A percentile compares a stretch with the other conserved stretches of the same genome.
Conservation (phyloP, 192 early-diverging fungal genomes). For the Coemansia sp. region DNA sequence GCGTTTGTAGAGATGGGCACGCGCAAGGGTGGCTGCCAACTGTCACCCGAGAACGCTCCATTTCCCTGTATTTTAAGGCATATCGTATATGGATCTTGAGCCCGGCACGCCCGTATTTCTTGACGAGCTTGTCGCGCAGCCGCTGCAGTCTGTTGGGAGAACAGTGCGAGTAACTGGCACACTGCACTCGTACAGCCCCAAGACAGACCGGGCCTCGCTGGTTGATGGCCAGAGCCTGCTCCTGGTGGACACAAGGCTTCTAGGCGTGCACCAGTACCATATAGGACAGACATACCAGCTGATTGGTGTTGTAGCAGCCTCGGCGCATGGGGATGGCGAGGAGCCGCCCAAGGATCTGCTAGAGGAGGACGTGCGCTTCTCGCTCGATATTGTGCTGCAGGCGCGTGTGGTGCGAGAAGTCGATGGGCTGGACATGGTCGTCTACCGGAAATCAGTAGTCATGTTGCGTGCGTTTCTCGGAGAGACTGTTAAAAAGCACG, state of each 20-base stretch:
- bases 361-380: slow-evolving; percentile 24
- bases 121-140: slow-evolving; percentile 22
- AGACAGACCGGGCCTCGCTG: slow-evolving; percentile 14
- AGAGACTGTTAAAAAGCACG: background rate
- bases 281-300: slow-evolving; percentile 43
- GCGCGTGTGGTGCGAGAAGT: slow-evolving; percentile 27
- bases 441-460: slow-evolving; percentile 25
- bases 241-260: slow-evolving; percentile 22
- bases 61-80: too few species aligned
- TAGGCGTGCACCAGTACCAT: slow-evolving; percentile 29
- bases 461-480: slow-evolving; percentile 18
- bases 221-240: slow-evolving; percentile 16
- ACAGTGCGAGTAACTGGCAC: slow-evolving; percentile 37
- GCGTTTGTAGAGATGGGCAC: too few species aligned
- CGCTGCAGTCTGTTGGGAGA: background rate
- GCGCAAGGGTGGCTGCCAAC: too few species aligned
- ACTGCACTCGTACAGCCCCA: slow-evolving; percentile 27
- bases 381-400: slow-evolving; percentile 14
- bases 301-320: slow-evolving; percentile 14
- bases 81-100: slow-evolving; percentile 29
- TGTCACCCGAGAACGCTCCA: too few species aligned
- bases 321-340: background rate
- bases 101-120: slow-evolving; percentile 42
- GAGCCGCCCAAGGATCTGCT: slow-evolving; percentile 13
- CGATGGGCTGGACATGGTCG: slow-evolving; percentile 34